Conservation (phyloP, 139 green algal species). For the Chlorella sp. region DNA sequence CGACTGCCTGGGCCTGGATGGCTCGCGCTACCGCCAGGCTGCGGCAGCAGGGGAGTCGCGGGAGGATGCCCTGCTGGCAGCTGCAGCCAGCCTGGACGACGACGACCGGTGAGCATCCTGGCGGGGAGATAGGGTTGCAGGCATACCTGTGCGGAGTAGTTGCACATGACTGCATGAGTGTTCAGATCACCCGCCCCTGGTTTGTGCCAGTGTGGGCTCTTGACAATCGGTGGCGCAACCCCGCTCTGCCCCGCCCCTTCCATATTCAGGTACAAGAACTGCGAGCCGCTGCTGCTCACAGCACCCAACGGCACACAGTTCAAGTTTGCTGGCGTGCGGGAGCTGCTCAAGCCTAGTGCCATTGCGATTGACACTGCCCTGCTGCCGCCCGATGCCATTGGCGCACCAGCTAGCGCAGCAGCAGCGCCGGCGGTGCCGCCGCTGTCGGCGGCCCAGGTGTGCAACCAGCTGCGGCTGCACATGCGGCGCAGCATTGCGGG, state of each 20-base stretch:
- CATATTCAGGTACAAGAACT: slow-evolving; percentile 48
- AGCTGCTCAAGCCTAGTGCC: slow-evolving; percentile 34
- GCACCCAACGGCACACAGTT: slow-evolving; percentile 60
- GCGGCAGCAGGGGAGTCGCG: slow-evolving; percentile 29
- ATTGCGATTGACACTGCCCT: slow-evolving; percentile 41
- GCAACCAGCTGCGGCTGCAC: slow-evolving; percentile 79
- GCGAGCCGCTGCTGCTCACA: slow-evolving; percentile 64
- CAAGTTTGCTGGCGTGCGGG: slow-evolving; percentile 61
- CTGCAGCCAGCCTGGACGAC: slow-evolving; percentile 69
- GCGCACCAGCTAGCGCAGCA: not conserved
- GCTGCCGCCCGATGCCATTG: slow-evolving; percentile 32
- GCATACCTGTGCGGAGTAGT: no score
- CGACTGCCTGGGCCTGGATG: slow-evolving; percentile 95
- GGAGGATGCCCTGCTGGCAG: slow-evolving; percentile 62
- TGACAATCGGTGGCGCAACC: no score
- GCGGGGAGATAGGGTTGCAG: no score
- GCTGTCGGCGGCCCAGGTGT: slow-evolving; percentile 59
- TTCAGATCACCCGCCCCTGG: no score
- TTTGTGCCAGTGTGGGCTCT: no score
- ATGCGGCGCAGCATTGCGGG: slow-evolving; percentile 24
- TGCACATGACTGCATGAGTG: no score
- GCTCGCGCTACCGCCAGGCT: slow-evolving; percentile 63
- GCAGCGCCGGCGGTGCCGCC: not conserved
- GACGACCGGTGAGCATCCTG: slow-evolving; percentile 76
- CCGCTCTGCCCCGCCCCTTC: not conserved